phyloP scores from a whole-genome alignment of 2,329 filamentous ascomycete species.

The Mycosphaerella sp. region DNA sequence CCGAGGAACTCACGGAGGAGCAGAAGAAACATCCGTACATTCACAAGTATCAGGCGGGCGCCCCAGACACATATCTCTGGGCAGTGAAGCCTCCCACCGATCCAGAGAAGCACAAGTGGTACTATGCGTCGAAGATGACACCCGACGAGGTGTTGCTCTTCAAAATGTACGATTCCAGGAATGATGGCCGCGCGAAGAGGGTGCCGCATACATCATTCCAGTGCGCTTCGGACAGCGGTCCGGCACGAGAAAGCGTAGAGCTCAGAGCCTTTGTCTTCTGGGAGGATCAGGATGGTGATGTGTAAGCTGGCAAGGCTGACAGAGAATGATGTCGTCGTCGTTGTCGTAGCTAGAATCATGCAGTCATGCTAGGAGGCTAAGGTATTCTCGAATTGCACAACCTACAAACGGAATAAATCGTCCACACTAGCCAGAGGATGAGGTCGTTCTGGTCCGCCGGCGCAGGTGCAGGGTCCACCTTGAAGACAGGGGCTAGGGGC shows the following conservation, averaged over 20 bases:
- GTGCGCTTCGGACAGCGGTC: slow-evolving; percentile 41
- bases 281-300: slow-evolving; percentile 15
- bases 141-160: slow-evolving; percentile 50
- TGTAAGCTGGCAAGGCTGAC: background rate
- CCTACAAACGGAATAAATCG: no score
- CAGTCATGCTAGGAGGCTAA: no score
- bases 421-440: no score
- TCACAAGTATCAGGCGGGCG: slow-evolving; percentile 8
- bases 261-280: slow-evolving; percentile 49
- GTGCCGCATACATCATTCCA: slow-evolving; percentile 53
- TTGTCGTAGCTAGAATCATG: no score
- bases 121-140: slow-evolving; percentile 11
- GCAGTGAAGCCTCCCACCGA: slow-evolving; percentile 1
- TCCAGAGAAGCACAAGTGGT: slow-evolving; percentile 11
- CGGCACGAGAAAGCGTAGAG: slow-evolving; percentile 51
- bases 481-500: no score
- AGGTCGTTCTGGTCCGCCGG: no score
- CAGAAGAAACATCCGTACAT: slow-evolving; percentile 1
- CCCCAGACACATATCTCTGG: slow-evolving; percentile 8
- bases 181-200: slow-evolving; percentile 47
- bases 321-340: no score
- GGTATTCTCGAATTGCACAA: no score
- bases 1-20: slow-evolving; percentile 7
- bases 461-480: no score
- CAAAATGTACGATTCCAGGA: slow-evolving; percentile 56